phyloP scores from a whole-genome alignment of 2,329 filamentous ascomycete genomes.

The Colletotrichum tamarilloi region DNA sequence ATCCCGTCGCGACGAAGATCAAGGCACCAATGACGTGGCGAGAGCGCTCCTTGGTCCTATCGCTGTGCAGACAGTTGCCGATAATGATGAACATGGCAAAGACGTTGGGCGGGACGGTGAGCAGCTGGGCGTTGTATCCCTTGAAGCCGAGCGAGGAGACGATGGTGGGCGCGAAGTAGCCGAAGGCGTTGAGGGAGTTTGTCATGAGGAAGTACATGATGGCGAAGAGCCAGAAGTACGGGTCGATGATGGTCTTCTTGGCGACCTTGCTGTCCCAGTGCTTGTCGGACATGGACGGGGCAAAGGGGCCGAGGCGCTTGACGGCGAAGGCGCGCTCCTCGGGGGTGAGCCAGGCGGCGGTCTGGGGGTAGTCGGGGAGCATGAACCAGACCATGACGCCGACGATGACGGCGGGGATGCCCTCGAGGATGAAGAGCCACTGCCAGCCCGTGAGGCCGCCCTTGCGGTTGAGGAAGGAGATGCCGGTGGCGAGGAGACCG shows the following conservation, averaged over 20 bases:
- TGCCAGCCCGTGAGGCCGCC: slow-evolving; percentile 66
- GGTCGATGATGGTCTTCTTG: slow-evolving; percentile 45
- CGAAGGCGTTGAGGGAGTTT: slow-evolving; percentile 48
- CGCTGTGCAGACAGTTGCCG: slow-evolving; percentile 45
- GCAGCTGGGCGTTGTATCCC: slow-evolving; percentile 46
- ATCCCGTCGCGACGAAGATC: slow-evolving; percentile 43
- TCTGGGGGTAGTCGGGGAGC: slow-evolving; percentile 48
- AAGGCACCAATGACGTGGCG: slow-evolving; percentile 44
- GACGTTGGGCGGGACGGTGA: slow-evolving; percentile 51
- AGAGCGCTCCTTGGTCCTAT: slow-evolving; percentile 45
- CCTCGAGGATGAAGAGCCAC: slow-evolving; percentile 72
- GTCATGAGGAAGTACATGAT: slow-evolving; percentile 46
- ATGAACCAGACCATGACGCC: slow-evolving; percentile 45
- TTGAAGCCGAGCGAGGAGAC: slow-evolving; percentile 48
- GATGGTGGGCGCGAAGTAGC: slow-evolving; percentile 50
- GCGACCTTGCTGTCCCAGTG: slow-evolving; percentile 47
- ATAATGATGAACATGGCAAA: slow-evolving; percentile 48
- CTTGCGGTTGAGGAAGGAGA: slow-evolving; percentile 57
- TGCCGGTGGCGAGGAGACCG: slow-evolving; percentile 65
- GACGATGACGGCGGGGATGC: slow-evolving; percentile 45
- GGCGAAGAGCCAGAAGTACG: slow-evolving; percentile 48
- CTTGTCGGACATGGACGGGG: slow-evolving; percentile 47
- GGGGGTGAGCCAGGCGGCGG: slow-evolving; percentile 45
- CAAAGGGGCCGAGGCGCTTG: slow-evolving; percentile 48
- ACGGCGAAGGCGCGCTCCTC: slow-evolving; percentile 48